A percentile compares a stretch with the other conserved stretches of the same genome.
Conservation (phyloP, 306 rosid species). For the Abrus pulchellus region DNA sequence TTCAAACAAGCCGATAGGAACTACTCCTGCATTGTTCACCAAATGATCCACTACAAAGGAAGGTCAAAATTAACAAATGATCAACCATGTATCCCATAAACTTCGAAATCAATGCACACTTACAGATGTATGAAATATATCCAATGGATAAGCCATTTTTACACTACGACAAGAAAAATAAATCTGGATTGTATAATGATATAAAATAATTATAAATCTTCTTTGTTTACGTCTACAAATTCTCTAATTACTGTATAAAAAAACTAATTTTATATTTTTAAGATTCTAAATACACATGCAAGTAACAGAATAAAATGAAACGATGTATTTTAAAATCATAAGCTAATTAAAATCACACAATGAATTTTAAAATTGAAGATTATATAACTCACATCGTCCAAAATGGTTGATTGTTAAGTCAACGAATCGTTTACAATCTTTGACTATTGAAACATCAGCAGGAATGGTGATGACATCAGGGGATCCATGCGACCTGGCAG, state of each 20-base stretch:
- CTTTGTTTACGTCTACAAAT: too few species aligned
- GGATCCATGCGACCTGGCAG: slow-evolving; percentile 50
- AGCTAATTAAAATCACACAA: too few species aligned
- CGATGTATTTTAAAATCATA: too few species aligned
- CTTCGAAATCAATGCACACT: background rate
- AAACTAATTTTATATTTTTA: too few species aligned
- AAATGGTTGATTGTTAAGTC: slow-evolving; percentile 56
- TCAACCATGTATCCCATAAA: background rate
- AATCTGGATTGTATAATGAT: too few species aligned
- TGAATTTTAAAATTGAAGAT: too few species aligned
- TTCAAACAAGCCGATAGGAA: slow-evolving; percentile 61
- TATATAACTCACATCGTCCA: slow-evolving; percentile 48
- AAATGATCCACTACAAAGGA: slow-evolving; percentile 65
- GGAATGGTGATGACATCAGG: slow-evolving; percentile 54
- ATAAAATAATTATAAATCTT: too few species aligned
- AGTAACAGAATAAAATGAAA: too few species aligned
- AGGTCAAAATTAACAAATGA: slow-evolving; percentile 2
- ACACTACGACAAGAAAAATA: too few species aligned
- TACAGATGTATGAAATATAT: background rate
- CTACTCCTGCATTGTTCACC: slow-evolving; percentile 75
- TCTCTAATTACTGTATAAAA: too few species aligned
- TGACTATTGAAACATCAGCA: slow-evolving; percentile 58
- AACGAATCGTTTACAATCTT: slow-evolving; percentile 56
- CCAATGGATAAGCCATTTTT: too few species aligned
- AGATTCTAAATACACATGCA: too few species aligned